A percentile compares a stretch with the other conserved stretches of the same genome.
Evolutionary conservation across 257 asterid genomes (phyloP).

Genomic region (Plantago elongata): DNA sequence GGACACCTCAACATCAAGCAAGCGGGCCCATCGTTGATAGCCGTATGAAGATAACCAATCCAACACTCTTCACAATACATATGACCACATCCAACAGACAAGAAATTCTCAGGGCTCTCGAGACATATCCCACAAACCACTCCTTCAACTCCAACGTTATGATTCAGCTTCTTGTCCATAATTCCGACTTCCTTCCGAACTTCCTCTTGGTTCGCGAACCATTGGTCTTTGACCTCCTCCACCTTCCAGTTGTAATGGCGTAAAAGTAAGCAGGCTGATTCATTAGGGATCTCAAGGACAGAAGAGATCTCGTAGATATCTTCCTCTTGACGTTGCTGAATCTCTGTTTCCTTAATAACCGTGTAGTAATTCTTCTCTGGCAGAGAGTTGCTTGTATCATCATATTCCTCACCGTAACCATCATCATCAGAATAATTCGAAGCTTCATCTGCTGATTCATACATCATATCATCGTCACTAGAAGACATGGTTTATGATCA

Average conservation of each 20-base stretch:
- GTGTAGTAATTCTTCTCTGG: constrained; percentile 5
- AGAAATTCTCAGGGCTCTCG: constrained; percentile 52
- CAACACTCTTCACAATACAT: constrained; percentile 74
- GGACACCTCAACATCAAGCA: constrained; percentile 87
- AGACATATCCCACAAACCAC: constrained; percentile 91
- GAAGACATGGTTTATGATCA: too few species aligned
- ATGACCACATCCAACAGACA: constrained; percentile 76
- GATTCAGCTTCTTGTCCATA: constrained; percentile 46
- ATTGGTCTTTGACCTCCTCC: constrained; percentile 84
- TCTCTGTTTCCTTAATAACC: constrained; percentile 70
- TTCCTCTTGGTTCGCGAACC: constrained; percentile 84
- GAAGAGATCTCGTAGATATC: constrained; percentile 53
- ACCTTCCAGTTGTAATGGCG: constrained; percentile 89
- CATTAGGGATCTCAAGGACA: constrained; percentile 77
- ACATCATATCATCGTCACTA: too few species aligned
- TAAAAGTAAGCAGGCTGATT: constrained; percentile 75
- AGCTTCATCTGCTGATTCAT: too few species aligned
- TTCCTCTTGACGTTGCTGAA: constrained; percentile 72
- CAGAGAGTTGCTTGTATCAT: too few species aligned
- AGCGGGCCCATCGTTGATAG: constrained; percentile 90
- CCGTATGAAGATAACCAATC: constrained; percentile 68
- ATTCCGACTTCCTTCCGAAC: constrained; percentile 73
- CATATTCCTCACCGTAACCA: too few species aligned
- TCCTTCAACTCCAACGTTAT: constrained; percentile 44
- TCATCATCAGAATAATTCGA: too few species aligned